Evolutionary conservation across 768 basidiomycete species (phyloP).

Genomic region (Rubroboletus satanas): DNA sequence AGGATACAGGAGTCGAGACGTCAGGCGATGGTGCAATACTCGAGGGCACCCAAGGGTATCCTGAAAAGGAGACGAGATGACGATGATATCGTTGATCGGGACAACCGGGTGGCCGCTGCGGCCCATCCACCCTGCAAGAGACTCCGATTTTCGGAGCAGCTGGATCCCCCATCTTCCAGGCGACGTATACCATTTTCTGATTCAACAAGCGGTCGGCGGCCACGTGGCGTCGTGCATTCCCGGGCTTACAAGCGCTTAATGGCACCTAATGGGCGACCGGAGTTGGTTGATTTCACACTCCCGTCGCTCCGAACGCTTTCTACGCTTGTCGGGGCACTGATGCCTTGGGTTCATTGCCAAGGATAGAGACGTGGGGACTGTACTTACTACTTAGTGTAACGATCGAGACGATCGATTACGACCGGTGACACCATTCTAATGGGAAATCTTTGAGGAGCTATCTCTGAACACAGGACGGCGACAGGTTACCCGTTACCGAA

Average conservation of each 20-base stretch:
- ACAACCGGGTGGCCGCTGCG: not conserved
- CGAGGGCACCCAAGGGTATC: constrained; percentile 25
- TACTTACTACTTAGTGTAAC: not conserved
- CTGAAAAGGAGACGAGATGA: constrained; percentile 29
- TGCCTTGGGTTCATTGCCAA: constrained; percentile 28
- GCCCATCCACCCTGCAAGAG: constrained; percentile 17
- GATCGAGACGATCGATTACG: not conserved
- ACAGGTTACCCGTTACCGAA: no score
- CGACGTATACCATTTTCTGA: constrained; percentile 16
- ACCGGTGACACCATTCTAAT: not conserved
- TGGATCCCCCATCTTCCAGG: not conserved
- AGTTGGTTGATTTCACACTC: constrained; percentile 29
- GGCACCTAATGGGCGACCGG: constrained; percentile 7
- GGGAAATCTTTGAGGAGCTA: not conserved
- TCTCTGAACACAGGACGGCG: not conserved
- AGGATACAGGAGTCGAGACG: constrained; percentile 24
- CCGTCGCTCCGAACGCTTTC: constrained; percentile 33
- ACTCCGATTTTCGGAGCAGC: constrained; percentile 19
- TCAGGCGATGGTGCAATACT: constrained; percentile 26
- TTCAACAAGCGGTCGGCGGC: constrained; percentile 12
- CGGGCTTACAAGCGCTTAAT: constrained; percentile 14
- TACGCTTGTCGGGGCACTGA: constrained; percentile 28
- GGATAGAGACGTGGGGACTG: not conserved
- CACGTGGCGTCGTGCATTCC: constrained; percentile 12
- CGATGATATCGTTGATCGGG: constrained; percentile 9